Evolutionary conservation across 768 basidiomycete species (phyloP).

Genomic region (Hygrophorus russula): DNA sequence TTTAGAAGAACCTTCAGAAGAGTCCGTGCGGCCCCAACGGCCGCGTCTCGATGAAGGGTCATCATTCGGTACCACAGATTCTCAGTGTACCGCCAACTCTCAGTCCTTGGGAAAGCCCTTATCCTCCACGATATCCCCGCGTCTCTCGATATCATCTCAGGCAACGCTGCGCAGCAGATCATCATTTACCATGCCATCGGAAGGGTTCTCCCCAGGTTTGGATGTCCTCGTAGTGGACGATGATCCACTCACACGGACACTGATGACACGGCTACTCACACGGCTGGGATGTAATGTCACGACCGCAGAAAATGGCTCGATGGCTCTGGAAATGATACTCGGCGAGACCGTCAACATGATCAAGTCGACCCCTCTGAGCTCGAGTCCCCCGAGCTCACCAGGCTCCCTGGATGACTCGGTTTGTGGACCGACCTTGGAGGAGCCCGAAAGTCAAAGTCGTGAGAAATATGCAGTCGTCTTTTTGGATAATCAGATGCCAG

Average conservation of each 20-base stretch:
- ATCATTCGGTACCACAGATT: no score
- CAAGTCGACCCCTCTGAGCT: no score
- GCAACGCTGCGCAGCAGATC: no score
- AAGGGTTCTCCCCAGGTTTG: constrained; percentile 36
- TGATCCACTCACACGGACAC: constrained; percentile 63
- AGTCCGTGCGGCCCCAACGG: no score
- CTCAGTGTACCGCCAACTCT: no score
- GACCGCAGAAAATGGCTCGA: constrained; percentile 74
- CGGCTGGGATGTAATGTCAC: constrained; percentile 67
- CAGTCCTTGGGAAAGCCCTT: no score
- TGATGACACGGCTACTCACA: constrained; percentile 70
- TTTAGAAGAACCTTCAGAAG: no score
- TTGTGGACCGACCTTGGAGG: constrained; percentile 28
- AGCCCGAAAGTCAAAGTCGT: constrained; percentile 1
- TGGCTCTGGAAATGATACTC: constrained; percentile 63
- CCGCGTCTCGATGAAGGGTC: no score
- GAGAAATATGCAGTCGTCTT: constrained; percentile 15
- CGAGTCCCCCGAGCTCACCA: constrained; percentile 18
- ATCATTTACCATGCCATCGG: no score
- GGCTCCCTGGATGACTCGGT: constrained; percentile 28
- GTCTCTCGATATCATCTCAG: no score
- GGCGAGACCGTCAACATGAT: constrained; percentile 15
- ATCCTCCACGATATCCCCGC: no score
- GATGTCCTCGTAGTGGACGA: constrained; percentile 76
- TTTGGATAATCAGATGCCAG: constrained; percentile 53